A percentile compares a stretch with the other conserved stretches of the same genome.
phyloP scores from a whole-genome alignment of 2,329 filamentous ascomycete genomes.

The Aspergillus fumigatiaffinis region DNA sequence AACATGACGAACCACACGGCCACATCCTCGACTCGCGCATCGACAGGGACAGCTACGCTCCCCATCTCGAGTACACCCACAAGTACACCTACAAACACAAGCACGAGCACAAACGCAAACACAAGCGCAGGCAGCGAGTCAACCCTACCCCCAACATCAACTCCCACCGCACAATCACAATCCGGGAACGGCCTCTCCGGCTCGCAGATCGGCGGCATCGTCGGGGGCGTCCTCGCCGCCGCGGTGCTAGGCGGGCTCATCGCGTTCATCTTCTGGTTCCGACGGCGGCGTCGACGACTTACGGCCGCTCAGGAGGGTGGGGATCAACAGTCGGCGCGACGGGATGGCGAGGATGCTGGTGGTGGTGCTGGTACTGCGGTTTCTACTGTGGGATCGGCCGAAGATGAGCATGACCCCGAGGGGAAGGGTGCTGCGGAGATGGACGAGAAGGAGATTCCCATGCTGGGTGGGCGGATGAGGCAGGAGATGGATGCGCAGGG shows the following conservation, averaged over 20 bases:
- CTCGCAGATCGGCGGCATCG: conserved; percentile 7
- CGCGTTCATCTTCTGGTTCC: conserved; percentile 2
- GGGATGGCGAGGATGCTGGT: not conserved
- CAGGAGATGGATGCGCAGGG: conserved; percentile 11
- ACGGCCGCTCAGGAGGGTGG: no score
- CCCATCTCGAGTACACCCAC: no score
- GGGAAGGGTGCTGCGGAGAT: not conserved
- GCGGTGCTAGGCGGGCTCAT: conserved; percentile 2
- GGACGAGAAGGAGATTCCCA: conserved; percentile 1
- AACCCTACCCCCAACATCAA: no score
- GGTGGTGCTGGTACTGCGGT: not conserved
- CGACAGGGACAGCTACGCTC: not conserved
- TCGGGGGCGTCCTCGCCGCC: conserved; percentile 7
- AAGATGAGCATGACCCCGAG: no score
- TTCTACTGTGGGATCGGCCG: no score
- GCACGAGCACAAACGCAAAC: no score
- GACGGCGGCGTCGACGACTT: not conserved
- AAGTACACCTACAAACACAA: no score
- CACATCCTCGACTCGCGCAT: not conserved
- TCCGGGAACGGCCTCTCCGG: no score
- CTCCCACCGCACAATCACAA: no score
- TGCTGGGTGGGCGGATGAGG: conserved; percentile 8
- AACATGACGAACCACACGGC: not conserved
- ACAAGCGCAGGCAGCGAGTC: no score
- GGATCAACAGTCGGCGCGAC: not conserved